Percentiles rank a stretch among this genome's conserved stretches.
Conservation (phyloP, 352 stramenopile genomes). For the Globisporangium nunn region DNA sequence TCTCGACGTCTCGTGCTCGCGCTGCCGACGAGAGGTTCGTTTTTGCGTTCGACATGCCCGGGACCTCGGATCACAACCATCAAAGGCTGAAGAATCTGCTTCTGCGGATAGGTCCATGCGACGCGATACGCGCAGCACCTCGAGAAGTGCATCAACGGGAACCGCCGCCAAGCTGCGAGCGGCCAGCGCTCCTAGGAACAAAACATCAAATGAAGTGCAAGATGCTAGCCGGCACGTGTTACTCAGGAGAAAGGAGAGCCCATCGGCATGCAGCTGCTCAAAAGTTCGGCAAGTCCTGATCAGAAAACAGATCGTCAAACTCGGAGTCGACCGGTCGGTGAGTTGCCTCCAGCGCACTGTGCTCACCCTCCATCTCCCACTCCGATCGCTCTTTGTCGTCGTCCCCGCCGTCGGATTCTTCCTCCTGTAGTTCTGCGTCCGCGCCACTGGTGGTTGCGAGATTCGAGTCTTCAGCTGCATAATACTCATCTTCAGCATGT, state of each 20-base stretch:
- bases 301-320: slow-evolving; percentile 42
- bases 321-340: slow-evolving; percentile 26
- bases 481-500: too few species aligned
- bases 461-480: slow-evolving; percentile 3
- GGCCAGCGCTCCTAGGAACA: slow-evolving; percentile 1
- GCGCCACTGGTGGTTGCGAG: neutral
- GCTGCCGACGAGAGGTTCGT: slow-evolving; percentile 58
- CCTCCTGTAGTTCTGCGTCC: slow-evolving; percentile 4
- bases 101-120: slow-evolving; percentile 36
- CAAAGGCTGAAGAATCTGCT: too few species aligned
- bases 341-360: slow-evolving; percentile 16
- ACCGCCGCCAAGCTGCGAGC: slow-evolving; percentile 25
- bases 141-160: slow-evolving; percentile 67
- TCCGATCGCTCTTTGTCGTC: slow-evolving; percentile 10
- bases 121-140: slow-evolving; percentile 65
- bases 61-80: too few species aligned
- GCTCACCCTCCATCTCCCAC: slow-evolving; percentile 11
- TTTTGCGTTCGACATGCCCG: neutral
- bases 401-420: slow-evolving; percentile 2
- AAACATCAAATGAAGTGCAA: neutral
- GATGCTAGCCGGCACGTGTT: neutral
- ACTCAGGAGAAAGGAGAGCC: slow-evolving; percentile 1
- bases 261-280: slow-evolving; percentile 12
- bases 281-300: slow-evolving; percentile 45
- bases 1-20: slow-evolving; percentile 49